Percentiles rank a stretch among this genome's conserved stretches.
Conservation (phyloP, 164 flowering plant genomes). For the Pachysandra terminalis region DNA sequence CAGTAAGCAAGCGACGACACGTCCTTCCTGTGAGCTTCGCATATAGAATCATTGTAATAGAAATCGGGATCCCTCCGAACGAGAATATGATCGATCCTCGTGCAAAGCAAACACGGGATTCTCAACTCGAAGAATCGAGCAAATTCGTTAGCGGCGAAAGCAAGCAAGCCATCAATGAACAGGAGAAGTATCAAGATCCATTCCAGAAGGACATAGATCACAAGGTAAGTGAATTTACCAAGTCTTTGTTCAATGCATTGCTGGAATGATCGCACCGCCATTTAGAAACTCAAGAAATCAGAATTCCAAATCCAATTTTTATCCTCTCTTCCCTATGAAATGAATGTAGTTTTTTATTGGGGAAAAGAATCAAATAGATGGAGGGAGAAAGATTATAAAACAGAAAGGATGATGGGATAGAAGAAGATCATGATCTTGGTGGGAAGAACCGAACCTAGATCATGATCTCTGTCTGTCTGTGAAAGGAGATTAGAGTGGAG, state of each 20-base stretch:
- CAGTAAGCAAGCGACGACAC: conserved; percentile 74
- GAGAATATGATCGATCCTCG: conserved; percentile 64
- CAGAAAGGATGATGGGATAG: conserved; percentile 2
- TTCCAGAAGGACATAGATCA: conserved; percentile 67
- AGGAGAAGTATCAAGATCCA: conserved; percentile 61
- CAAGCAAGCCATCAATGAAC: conserved; percentile 64
- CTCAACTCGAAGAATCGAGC: conserved; percentile 62
- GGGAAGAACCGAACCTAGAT: conserved; percentile 34
- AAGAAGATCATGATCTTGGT: conserved; percentile 51
- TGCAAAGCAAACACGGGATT: conserved; percentile 77
- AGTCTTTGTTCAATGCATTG: conserved; percentile 48
- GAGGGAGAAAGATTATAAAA: not conserved
- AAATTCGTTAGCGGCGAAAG: conserved; percentile 53
- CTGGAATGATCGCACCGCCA: conserved; percentile 39
- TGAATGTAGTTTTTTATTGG: no score
- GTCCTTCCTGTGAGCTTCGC: conserved; percentile 70
- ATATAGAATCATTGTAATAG: conserved; percentile 65
- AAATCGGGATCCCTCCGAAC: conserved; percentile 34
- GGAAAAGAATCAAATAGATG: not conserved
- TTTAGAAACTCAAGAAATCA: not conserved
- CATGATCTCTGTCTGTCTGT: conserved; percentile 35
- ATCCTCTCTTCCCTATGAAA: no score
- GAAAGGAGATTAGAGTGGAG: conserved; percentile 3
- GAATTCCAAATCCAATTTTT: not conserved
- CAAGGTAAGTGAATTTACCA: conserved; percentile 51